Conservation (phyloP, 345 rosid genomes). For the Murraya koenigii region DNA sequence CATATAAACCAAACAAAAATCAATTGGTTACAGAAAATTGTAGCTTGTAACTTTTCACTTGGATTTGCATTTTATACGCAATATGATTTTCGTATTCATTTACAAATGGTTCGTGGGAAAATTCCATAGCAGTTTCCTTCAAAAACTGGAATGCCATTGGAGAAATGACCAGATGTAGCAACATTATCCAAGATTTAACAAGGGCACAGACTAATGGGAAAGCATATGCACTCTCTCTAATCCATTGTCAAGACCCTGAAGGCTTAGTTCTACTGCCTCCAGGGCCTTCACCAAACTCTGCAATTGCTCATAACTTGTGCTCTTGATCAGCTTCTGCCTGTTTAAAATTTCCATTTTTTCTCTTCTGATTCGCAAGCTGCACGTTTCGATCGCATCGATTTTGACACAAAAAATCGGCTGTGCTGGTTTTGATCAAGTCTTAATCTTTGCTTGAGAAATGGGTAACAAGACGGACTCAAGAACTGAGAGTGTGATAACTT, state of each 20-base stretch:
- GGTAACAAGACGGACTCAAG: constrained; percentile 12
- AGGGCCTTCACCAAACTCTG: constrained; percentile 3
- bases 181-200: too few relatives aligned
- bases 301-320: neutral
- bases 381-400: constrained; percentile 3
- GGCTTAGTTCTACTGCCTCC: neutral
- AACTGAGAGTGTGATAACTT: neutral
- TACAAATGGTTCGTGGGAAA: neutral
- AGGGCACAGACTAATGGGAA: too few relatives aligned
- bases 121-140: neutral
- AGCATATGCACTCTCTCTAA: constrained; percentile 1
- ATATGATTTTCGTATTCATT: neutral
- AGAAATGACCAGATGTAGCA: neutral
- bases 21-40: neutral
- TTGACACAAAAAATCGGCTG: constrained; percentile 14
- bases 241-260: constrained; percentile 1
- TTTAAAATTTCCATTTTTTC: neutral
- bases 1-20: neutral
- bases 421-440: neutral
- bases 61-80: neutral
- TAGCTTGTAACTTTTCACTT: neutral
- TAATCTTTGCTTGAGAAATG: constrained; percentile 10
- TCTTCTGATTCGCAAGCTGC: neutral
- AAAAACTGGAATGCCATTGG: neutral
- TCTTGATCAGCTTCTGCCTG: neutral